Conservation (phyloP, 1,139 yeast species). For the Saccharomyces hybrid region DNA sequence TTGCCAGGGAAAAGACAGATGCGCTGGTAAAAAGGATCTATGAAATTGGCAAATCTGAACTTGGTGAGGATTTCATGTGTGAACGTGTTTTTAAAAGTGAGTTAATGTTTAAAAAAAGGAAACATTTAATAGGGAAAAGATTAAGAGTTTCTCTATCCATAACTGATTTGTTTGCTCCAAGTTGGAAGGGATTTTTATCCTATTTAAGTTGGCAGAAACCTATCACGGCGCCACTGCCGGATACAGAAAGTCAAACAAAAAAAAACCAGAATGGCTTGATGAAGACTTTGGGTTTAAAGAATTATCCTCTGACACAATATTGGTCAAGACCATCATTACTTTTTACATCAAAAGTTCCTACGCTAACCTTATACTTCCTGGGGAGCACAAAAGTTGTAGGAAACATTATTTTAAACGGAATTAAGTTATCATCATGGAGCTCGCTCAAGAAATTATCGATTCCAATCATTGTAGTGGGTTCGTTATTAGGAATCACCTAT, state of each 20-base stretch:
- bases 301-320: conserved; percentile 25
- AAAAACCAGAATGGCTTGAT: background rate
- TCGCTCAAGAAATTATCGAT: conserved; percentile 30
- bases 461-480: conserved; percentile 42
- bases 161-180: conserved; percentile 71
- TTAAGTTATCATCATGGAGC: conserved; percentile 31
- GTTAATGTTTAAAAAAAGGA: conserved; percentile 74
- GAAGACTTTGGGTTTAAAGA: conserved; percentile 16
- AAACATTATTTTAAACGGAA: conserved; percentile 30
- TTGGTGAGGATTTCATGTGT: conserved; percentile 53
- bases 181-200: conserved; percentile 47
- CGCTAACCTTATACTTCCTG: conserved; percentile 30
- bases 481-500: conserved; percentile 57
- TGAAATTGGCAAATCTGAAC: conserved; percentile 47
- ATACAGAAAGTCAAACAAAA: background rate
- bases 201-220: conserved; percentile 27
- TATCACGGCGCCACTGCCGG: conserved; percentile 8
- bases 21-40: conserved; percentile 57
- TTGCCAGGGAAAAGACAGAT: conserved; percentile 56
- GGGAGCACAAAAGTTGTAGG: conserved; percentile 32
- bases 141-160: conserved; percentile 54
- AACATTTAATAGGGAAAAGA: conserved; percentile 55
- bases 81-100: conserved; percentile 68
- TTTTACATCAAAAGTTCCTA: conserved; percentile 31
- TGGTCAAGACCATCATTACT: conserved; percentile 30